A percentile compares a stretch with the other conserved stretches of the same genome.
Conservation (phyloP, 768 basidiomycete species). For the Boletus rubroflammeus region DNA sequence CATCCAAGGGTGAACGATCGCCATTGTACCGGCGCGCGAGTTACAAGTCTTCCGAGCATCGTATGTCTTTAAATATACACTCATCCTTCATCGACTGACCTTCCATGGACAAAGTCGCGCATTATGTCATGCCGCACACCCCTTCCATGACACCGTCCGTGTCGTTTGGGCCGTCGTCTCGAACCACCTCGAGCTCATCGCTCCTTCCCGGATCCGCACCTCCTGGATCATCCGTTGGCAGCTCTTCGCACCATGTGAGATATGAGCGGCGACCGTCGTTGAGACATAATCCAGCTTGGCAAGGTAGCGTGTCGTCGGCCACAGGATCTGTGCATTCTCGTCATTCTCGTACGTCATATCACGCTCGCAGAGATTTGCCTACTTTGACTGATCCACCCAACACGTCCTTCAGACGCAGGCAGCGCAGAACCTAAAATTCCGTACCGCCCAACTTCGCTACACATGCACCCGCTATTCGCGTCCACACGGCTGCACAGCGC, state of each 20-base stretch:
- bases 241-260: conserved; percentile 37
- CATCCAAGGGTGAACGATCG: conserved; percentile 32
- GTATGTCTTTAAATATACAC: conserved; percentile 33
- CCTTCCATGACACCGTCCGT: conserved; percentile 31
- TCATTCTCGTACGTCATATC: conserved; percentile 40
- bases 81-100: background rate
- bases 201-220: conserved; percentile 39
- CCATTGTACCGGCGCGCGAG: conserved; percentile 41
- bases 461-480: conserved; percentile 65
- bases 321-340: conserved; percentile 40
- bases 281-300: conserved; percentile 47
- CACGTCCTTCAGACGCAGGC: conserved; percentile 13
- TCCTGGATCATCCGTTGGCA: conserved; percentile 39
- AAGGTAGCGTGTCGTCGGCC: conserved; percentile 37
- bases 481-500: conserved; percentile 52
- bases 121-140: conserved; percentile 31
- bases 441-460: conserved; percentile 35
- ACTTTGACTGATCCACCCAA: conserved; percentile 4
- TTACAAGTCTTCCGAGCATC: conserved; percentile 42
- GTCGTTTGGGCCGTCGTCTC: conserved; percentile 41
- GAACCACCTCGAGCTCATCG: conserved; percentile 52
- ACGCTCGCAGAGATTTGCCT: background rate
- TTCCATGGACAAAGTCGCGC: conserved; percentile 20
- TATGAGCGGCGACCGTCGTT: conserved; percentile 45
- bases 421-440: conserved; percentile 23